Percentiles rank a stretch among this genome's conserved stretches.
These are phyloP conservation scores for Leptosphaerulina australis DNA, from an alignment of 2,329 filamentous ascomycete genomes.

Conservation along the genomic window DNA sequence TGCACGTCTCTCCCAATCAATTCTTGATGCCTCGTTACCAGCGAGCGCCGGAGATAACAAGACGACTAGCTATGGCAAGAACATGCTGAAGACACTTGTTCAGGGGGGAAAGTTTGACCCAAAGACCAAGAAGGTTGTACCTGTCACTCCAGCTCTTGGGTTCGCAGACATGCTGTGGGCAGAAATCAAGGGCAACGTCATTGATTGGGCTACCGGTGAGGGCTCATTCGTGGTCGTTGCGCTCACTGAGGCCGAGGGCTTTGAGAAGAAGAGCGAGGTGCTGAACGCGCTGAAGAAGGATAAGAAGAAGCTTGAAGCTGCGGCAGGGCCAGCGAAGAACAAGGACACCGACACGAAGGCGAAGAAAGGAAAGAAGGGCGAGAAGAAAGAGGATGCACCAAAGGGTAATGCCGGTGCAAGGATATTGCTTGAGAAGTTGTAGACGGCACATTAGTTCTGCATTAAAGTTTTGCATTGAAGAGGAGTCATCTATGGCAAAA, in stretches of 20 bases:
- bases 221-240: constrained; percentile 87
- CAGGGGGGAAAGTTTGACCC: constrained; percentile 87
- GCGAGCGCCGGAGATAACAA: constrained; percentile 32
- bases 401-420: constrained; percentile 56
- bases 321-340: constrained; percentile 54
- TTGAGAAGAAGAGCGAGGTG: constrained; percentile 69
- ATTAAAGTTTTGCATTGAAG: constrained; percentile 4
- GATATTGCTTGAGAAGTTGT: constrained; percentile 53
- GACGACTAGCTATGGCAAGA: constrained; percentile 70
- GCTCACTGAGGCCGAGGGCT: constrained; percentile 74
- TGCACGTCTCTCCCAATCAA: constrained; percentile 51
- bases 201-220: constrained; percentile 84
- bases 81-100: constrained; percentile 89
- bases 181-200: constrained; percentile 73
- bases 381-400: constrained; percentile 44
- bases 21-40: constrained; percentile 46
- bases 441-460: constrained; percentile 17
- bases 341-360: constrained; percentile 26
- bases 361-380: constrained; percentile 48
- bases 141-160: constrained; percentile 74
- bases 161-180: constrained; percentile 86
- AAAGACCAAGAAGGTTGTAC: constrained; percentile 69
- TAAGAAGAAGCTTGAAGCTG: constrained; percentile 72
- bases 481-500: constrained; percentile 15
- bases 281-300: constrained; percentile 73